phyloP scores from a whole-genome alignment of 495 filamentous ascomycete genomes.

The Copromyces sp. region DNA sequence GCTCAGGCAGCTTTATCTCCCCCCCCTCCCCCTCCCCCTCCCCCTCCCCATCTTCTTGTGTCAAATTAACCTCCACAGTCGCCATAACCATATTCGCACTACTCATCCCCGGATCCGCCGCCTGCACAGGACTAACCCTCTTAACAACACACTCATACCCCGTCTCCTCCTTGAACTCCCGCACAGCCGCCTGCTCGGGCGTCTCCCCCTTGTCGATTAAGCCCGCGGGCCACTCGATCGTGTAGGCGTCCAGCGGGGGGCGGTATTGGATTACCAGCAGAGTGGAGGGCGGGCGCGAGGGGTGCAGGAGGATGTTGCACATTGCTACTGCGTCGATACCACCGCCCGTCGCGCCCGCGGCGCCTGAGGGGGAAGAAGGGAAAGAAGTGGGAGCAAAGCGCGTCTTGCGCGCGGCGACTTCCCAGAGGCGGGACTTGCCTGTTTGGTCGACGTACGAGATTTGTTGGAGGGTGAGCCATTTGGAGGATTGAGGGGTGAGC shows the following conservation, averaged over 20 bases:
- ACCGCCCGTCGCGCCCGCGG: constrained; percentile 11
- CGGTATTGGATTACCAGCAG: constrained; percentile 54
- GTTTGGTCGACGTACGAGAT: constrained; percentile 43
- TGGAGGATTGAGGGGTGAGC: constrained; percentile 33
- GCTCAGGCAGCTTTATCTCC: constrained; percentile 47
- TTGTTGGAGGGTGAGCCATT: constrained; percentile 42
- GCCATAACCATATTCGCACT: constrained; percentile 72
- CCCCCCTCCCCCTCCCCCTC: too few species aligned
- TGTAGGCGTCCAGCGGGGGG: constrained; percentile 65
- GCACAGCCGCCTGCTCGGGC: constrained; percentile 65
- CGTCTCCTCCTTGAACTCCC: constrained; percentile 85
- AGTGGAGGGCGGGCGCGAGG: constrained; percentile 35
- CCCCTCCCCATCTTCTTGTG: constrained; percentile 27
- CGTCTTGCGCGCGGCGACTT: constrained; percentile 44
- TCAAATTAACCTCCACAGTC: constrained; percentile 65
- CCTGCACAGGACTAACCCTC: constrained; percentile 25
- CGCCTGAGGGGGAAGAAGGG: not conserved
- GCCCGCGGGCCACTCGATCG: constrained; percentile 77
- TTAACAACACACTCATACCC: constrained; percentile 49
- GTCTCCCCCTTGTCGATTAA: constrained; percentile 71
- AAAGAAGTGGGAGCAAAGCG: constrained; percentile 17
- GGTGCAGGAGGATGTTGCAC: constrained; percentile 42
- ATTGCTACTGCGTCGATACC: constrained; percentile 49
- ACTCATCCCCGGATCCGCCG: constrained; percentile 57
- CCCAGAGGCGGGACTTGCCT: constrained; percentile 42